phyloP scores from a whole-genome alignment of 768 basidiomycete genomes.

The Austroboletus eburneus region DNA sequence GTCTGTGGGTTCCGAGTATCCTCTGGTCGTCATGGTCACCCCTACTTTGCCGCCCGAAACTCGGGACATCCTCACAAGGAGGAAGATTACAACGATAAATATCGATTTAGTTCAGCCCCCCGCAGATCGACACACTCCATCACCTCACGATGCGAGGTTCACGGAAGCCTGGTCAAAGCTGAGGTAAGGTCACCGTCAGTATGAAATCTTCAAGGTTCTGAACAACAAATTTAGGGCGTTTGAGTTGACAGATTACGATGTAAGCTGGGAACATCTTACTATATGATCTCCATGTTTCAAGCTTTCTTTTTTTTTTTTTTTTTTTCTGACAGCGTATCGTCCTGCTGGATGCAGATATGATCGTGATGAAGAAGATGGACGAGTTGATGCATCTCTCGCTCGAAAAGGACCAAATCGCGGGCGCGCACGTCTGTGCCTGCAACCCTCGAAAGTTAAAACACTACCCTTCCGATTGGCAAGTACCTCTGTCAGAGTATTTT shows the following conservation, averaged over 20 bases:
- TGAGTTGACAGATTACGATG: slow-evolving; percentile 65
- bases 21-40: slow-evolving; percentile 78
- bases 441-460: slow-evolving; percentile 82
- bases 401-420: slow-evolving; percentile 72
- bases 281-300: too few relatives aligned
- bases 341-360: slow-evolving; percentile 87
- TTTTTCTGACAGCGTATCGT: slow-evolving; percentile 60
- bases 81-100: slow-evolving; percentile 53
- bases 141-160: slow-evolving; percentile 45
- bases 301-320: too few relatives aligned
- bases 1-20: slow-evolving; percentile 57
- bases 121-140: slow-evolving; percentile 35
- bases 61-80: slow-evolving; percentile 45
- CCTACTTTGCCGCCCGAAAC: slow-evolving; percentile 48
- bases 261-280: slow-evolving; percentile 25
- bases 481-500: background rate
- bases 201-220: slow-evolving; percentile 19
- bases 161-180: slow-evolving; percentile 65
- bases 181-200: slow-evolving; percentile 31
- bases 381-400: slow-evolving; percentile 55
- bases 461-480: slow-evolving; percentile 87
- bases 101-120: slow-evolving; percentile 56
- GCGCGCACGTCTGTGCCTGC: slow-evolving; percentile 88
- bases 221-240: slow-evolving; percentile 42
- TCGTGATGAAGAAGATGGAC: slow-evolving; percentile 81